A percentile compares a stretch with the other conserved stretches of the same genome.
These are phyloP conservation scores for Candida labiduridarum DNA, from an alignment of 1,139 yeast species.

Conservation along the genomic window DNA sequence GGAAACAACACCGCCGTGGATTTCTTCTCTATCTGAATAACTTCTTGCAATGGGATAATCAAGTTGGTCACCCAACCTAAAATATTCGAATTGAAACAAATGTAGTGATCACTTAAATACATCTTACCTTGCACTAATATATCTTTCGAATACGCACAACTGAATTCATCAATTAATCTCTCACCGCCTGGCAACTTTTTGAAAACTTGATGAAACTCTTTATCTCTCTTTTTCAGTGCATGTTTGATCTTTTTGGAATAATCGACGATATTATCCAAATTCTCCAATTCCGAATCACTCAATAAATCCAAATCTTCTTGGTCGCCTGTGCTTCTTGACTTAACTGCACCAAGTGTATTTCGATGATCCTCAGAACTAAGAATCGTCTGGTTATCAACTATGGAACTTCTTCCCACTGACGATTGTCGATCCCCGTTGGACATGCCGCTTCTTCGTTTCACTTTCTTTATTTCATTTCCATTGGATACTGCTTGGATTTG, in stretches of 20 bases:
- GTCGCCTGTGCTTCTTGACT: conserved; percentile 9
- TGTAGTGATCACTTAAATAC: conserved; percentile 59
- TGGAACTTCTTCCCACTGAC: conserved; percentile 11
- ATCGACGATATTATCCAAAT: conserved; percentile 22
- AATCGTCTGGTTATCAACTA: conserved; percentile 5
- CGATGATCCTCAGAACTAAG: conserved; percentile 4
- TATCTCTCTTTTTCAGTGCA: conserved; percentile 51
- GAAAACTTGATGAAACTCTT: conserved; percentile 65
- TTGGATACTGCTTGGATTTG: conserved; percentile 12
- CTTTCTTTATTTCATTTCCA: conserved; percentile 16
- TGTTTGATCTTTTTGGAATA: conserved; percentile 25
- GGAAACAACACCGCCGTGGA: conserved; percentile 76
- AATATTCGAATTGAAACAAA: conserved; percentile 73
- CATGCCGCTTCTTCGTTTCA: conserved; percentile 24
- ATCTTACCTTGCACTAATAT: conserved; percentile 72
- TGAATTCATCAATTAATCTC: conserved; percentile 60
- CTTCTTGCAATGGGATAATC: conserved; percentile 67
- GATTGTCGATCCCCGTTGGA: conserved; percentile 7
- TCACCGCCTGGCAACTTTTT: conserved; percentile 57
- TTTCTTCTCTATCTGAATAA: conserved; percentile 70
- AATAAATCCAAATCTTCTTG: conserved; percentile 8
- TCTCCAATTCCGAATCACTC: conserved; percentile 17
- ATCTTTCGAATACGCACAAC: conserved; percentile 74
- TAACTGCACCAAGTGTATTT: conserved; percentile 4
- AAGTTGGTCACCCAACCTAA: conserved; percentile 74